Base-by-base conservation (phyloP, 1,284 basidiomycete species). In the Pulchroboletus neoregius region DNA sequence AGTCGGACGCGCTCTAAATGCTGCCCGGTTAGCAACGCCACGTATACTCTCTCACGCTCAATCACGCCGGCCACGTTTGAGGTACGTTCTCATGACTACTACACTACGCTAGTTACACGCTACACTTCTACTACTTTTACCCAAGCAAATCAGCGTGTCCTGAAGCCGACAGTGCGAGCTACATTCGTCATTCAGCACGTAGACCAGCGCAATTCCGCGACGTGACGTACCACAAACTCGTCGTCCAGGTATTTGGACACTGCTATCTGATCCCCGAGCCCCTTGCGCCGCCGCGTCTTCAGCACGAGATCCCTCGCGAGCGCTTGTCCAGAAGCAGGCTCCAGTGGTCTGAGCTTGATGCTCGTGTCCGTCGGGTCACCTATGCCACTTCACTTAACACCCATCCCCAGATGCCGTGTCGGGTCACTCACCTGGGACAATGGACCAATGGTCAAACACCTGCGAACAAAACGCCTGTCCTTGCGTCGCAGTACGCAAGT, bases 391-490 rank as follows among this genome's bases (percentile, higher is more conserved):
- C 45, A 43, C n/a, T 53, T 2, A 45, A 27, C 26, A 42, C 10
- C 28, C 23, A 31, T 43, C 40, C 36, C 40, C 5, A 20, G 9
- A 50, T 33, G 33, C n/a, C n/a, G 27, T 4, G 48, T 44, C 43
- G 46, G 42, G 45, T 48, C 62, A 64, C 73, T 49, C 59, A 82
- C 94, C 95, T 53, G 95, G 95, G 12, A 98, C 95, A 60, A 97
- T 91, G 33, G 89, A 88, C 95, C 96, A 99, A 64, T 99, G 96
- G 68, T 96, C 93, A 68, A 99, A 99, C 48, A 88, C 81, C 69
- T 97, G 94, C 56, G 95, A 73, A 59, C 91, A 94, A 73, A 99
- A 98, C 12, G 96, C 96, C 68, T 97, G 94, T 18, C 96, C 96
- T 68, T 96, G 90, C 20, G 96, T 99, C 41, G 94, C 92, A 32